Conservation (phyloP, 139 green algal species). For the Dunaliella primolecta region DNA sequence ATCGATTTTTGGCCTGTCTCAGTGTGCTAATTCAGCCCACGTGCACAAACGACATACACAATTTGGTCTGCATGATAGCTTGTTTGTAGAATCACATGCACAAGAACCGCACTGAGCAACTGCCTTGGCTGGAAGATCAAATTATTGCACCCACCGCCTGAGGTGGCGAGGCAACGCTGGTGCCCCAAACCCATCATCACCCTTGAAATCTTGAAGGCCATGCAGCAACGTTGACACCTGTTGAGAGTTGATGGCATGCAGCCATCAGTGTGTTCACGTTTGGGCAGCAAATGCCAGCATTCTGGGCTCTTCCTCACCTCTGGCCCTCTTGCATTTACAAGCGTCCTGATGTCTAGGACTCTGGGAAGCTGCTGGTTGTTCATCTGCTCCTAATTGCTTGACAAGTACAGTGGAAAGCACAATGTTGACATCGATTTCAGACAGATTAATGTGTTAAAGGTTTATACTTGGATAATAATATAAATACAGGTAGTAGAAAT, state of each 20-base stretch:
- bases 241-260: neutral
- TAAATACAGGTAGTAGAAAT: neutral
- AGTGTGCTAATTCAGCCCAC: too few species aligned
- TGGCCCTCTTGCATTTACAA: neutral
- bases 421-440: too few species aligned
- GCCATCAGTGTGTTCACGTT: neutral
- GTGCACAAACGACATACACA: too few species aligned
- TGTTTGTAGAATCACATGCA: too few species aligned
- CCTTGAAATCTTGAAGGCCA: neutral
- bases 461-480: too few species aligned
- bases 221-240: neutral
- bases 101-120: too few species aligned
- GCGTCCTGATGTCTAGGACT: neutral
- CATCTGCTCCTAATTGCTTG: neutral
- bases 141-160: too few species aligned
- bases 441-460: too few species aligned
- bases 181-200: slow-evolving; percentile 13
- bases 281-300: neutral
- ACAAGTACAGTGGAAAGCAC: too few species aligned
- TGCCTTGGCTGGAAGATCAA: too few species aligned
- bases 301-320: neutral
- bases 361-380: neutral
- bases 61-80: too few species aligned
- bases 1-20: too few species aligned
- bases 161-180: slow-evolving; percentile 31